These are phyloP conservation scores for Daldinia eschscholtzii DNA, from an alignment of 2,329 filamentous ascomycete species.

Conservation along the genomic window DNA sequence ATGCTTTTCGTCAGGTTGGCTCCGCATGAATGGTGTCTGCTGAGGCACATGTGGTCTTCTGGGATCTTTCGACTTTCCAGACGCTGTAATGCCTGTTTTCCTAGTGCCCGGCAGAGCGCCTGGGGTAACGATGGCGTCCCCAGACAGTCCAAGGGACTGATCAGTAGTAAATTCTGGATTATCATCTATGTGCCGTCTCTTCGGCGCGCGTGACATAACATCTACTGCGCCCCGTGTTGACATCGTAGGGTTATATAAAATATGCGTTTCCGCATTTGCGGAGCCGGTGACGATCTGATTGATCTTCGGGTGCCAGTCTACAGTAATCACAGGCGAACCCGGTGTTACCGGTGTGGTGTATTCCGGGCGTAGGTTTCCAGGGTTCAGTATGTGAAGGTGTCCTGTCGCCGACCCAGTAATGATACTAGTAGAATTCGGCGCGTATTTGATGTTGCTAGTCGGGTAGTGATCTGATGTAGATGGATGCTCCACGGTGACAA, in stretches of 20 bases:
- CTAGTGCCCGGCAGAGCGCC: constrained; percentile 70
- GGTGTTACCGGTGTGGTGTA: constrained; percentile 90
- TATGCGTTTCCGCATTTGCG: constrained; percentile 87
- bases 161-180: constrained; percentile 89
- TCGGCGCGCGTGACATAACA: constrained; percentile 92
- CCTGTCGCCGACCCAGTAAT: constrained; percentile 90
- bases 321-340: constrained; percentile 82
- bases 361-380: constrained; percentile 87
- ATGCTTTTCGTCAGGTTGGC: constrained; percentile 88
- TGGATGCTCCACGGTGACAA: constrained; percentile 81
- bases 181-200: constrained; percentile 95
- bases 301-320: constrained; percentile 92
- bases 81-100: constrained; percentile 78
- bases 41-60: constrained; percentile 85
- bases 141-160: constrained; percentile 82
- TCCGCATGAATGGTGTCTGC: constrained; percentile 90
- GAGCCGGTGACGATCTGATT: constrained; percentile 97
- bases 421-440: constrained; percentile 84
- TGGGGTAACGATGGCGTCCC: constrained; percentile 81
- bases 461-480: constrained; percentile 88
- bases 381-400: constrained; percentile 91
- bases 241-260: constrained; percentile 89
- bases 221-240: constrained; percentile 86
- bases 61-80: constrained; percentile 82
- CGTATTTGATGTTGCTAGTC: constrained; percentile 89